Conservation (phyloP, 2,329 filamentous ascomycete species). For the Bipolaris gigantea region DNA sequence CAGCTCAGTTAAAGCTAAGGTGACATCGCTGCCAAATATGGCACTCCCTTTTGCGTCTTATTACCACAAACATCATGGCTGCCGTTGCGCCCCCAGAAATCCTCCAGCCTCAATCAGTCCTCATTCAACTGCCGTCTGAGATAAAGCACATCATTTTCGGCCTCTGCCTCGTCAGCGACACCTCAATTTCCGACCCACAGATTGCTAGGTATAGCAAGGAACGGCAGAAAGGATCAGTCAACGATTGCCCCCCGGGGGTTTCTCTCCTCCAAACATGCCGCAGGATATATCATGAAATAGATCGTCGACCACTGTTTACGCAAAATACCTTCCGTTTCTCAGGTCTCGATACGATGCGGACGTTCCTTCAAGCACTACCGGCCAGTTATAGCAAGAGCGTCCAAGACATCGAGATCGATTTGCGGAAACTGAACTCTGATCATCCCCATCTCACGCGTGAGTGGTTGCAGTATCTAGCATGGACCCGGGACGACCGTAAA, state of each 20-base stretch:
- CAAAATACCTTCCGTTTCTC: conserved; percentile 46
- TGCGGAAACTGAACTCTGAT: conserved; percentile 32
- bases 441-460: conserved; percentile 32
- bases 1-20: conserved; percentile 5
- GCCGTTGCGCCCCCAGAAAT: conserved; percentile 20
- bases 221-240: not conserved
- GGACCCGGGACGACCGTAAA: conserved; percentile 18
- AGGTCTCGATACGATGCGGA: conserved; percentile 29
- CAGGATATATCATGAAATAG: conserved; percentile 38
- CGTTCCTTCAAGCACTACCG: conserved; percentile 35
- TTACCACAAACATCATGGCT: conserved; percentile 8
- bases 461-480: conserved; percentile 43
- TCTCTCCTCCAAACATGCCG: conserved; percentile 44
- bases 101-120: conserved; percentile 35
- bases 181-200: conserved; percentile 31
- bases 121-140: conserved; percentile 39
- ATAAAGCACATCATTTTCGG: conserved; percentile 41
- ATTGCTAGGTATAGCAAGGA: conserved; percentile 1
- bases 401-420: conserved; percentile 43
- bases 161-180: conserved; percentile 29
- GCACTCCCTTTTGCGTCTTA: not conserved
- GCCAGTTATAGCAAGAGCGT: conserved; percentile 25
- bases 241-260: conserved; percentile 18
- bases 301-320: conserved; percentile 35
- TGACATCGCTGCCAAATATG: not conserved